These are phyloP conservation scores for Linum lewisii DNA, from an alignment of 345 rosid genomes.

Conservation along the genomic window DNA sequence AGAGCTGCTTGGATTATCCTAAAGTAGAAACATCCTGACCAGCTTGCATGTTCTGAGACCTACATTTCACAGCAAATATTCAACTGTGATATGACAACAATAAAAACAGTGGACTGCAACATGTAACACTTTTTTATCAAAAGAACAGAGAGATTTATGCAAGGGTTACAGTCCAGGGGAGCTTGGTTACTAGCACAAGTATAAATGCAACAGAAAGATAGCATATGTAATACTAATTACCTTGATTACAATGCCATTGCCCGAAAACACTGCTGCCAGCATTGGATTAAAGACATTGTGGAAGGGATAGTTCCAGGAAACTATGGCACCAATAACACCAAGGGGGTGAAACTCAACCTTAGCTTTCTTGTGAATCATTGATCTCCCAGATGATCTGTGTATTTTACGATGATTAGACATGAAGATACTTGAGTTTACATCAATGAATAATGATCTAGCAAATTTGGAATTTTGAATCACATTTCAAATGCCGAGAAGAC, in stretches of 20 bases:
- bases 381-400: slow-evolving; percentile 83
- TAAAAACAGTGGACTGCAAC: not conserved
- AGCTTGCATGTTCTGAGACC: slow-evolving; percentile 94
- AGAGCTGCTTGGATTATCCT: slow-evolving; percentile 92
- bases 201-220: not conserved
- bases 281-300: slow-evolving; percentile 96
- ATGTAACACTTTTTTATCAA: not conserved
- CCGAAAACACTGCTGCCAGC: slow-evolving; percentile 95
- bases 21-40: slow-evolving; percentile 94
- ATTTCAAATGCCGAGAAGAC: not conserved
- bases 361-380: slow-evolving; percentile 87
- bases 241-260: slow-evolving; percentile 90
- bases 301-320: slow-evolving; percentile 99
- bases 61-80: slow-evolving; percentile 24
- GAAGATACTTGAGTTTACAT: not conserved
- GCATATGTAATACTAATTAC: slow-evolving; percentile 20
- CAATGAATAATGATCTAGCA: not conserved
- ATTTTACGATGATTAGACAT: slow-evolving; percentile 6
- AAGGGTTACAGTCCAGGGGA: too few species aligned
- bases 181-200: slow-evolving; percentile 3
- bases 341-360: slow-evolving; percentile 91
- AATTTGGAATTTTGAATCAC: not conserved
- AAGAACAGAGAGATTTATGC: too few species aligned
- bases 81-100: slow-evolving; percentile 3
- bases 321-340: slow-evolving; percentile 94